Evolutionary conservation across 441 rosid species (phyloP), one percentile per base, ranked within the genome.

Genomic region (Mallotus repandus): DNA sequence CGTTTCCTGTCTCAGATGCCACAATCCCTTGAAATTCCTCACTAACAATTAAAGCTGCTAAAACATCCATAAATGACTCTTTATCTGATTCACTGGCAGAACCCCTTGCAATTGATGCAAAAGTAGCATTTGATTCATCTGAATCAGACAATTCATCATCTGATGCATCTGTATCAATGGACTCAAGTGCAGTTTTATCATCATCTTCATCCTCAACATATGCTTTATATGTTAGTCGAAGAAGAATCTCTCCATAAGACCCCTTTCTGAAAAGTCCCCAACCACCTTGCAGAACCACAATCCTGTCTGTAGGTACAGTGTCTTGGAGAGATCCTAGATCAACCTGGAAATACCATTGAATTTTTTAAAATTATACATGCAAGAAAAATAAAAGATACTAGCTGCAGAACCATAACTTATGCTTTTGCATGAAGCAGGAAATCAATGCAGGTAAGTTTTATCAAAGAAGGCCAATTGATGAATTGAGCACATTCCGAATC

Each of bases 161-260:
- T 0, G 91, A 91, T 74, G 71, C 81, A 79, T 89, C 88, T 19
- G 82, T 77, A 68, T 83, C 85, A 49, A 71, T 54, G 35, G 85
- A 78, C 83, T 76, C 86, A 70, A 81, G 82, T 61, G 72, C 79
- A 62, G 79, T 60, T 68, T 79, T 87, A 76, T 89, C 96, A 77
- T 95, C 98, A 77, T 92, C 99, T 84, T 92, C 99, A 70, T 95
- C 99, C 86, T 95, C 98, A 72, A 92, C 98, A 70, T 93, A 95
- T 66, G 88, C 96, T 87, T 95, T 95, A 80, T 92, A 95, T 49
- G 98, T 95, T 60, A 95, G 87, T 74, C 99, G 89, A 73, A 95
- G 90, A 52, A 91, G 80, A 71, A 95, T 77, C 83, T 92, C 95
- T 69, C 99, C 99, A 48, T 89, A 74, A 75, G 96, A 85, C 49